These are phyloP conservation scores for Exophiala lecanii-corni DNA, from an alignment of 2,329 filamentous ascomycete genomes.

Conservation along the genomic window DNA sequence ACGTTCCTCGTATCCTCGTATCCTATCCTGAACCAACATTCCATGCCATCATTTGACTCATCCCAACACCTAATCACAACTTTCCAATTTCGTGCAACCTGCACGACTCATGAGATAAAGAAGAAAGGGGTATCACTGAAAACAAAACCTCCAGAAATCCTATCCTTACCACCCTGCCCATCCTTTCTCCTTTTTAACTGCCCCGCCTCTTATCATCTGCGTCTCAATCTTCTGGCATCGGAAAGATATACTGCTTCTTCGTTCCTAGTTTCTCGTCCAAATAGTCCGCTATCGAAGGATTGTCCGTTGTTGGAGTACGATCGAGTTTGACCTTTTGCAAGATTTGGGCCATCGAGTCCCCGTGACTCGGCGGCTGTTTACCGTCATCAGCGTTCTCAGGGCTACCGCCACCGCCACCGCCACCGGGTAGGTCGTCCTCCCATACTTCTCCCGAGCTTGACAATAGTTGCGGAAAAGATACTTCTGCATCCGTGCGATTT, in stretches of 20 bases:
- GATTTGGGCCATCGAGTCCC: slow-evolving; percentile 21
- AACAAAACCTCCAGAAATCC: too few species aligned
- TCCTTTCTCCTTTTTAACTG: too few species aligned
- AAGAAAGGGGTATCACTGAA: too few species aligned
- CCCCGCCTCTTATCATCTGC: too few species aligned
- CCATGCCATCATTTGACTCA: too few species aligned
- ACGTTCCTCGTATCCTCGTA: too few species aligned
- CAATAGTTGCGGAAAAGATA: slow-evolving; percentile 46
- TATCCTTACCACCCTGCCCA: too few species aligned
- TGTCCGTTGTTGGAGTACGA: slow-evolving; percentile 13
- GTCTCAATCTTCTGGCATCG: slow-evolving; percentile 24
- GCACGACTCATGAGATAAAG: too few species aligned
- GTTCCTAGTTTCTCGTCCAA: slow-evolving; percentile 22
- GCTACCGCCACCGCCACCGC: not conserved
- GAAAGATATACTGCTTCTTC: slow-evolving; percentile 12
- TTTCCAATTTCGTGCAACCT: too few species aligned
- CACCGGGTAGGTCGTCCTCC: slow-evolving; percentile 23
- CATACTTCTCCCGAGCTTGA: slow-evolving; percentile 32
- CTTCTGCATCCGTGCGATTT: slow-evolving; percentile 38
- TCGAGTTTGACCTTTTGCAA: slow-evolving; percentile 24
- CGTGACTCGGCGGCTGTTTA: slow-evolving; percentile 7
- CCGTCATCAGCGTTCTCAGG: not conserved
- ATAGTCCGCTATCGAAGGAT: slow-evolving; percentile 11
- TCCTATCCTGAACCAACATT: too few species aligned
- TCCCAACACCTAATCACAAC: too few species aligned